phyloP scores from a whole-genome alignment of 768 basidiomycete species.

The Amanita subjunquillea region DNA sequence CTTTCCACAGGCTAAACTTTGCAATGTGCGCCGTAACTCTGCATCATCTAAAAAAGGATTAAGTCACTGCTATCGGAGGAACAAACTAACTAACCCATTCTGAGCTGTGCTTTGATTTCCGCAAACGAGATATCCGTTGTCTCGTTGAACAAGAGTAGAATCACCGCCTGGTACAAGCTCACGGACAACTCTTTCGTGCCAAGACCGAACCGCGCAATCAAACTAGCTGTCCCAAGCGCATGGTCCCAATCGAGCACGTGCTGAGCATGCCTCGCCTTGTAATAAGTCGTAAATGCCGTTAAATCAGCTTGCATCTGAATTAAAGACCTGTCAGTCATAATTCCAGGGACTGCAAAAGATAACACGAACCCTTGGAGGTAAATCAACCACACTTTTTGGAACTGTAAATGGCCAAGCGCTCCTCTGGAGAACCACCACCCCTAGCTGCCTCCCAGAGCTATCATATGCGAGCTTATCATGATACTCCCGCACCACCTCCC shows the following conservation, averaged over 20 bases:
- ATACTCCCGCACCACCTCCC: conserved; percentile 63
- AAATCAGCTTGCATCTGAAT: conserved; percentile 68
- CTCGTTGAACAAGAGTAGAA: conserved; percentile 81
- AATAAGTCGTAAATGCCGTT: conserved; percentile 52
- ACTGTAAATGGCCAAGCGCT: conserved; percentile 81
- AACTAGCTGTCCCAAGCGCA: conserved; percentile 70
- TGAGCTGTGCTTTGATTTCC: conserved; percentile 57
- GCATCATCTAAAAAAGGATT: conserved; percentile 37
- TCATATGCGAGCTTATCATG: conserved; percentile 31
- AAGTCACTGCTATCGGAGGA: neutral
- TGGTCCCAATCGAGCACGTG: conserved; percentile 81
- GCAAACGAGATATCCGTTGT: conserved; percentile 45
- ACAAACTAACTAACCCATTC: conserved; percentile 51
- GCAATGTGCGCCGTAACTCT: conserved; percentile 77
- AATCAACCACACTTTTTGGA: conserved; percentile 36
- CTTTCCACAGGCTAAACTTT: conserved; percentile 87
- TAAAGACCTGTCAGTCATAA: conserved; percentile 1
- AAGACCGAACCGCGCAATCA: conserved; percentile 58
- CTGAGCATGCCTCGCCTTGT: conserved; percentile 68
- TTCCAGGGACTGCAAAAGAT: conserved; percentile 5
- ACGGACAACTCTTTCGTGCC: conserved; percentile 82
- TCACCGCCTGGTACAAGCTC: conserved; percentile 83
- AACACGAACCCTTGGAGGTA: conserved; percentile 37
- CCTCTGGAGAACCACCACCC: conserved; percentile 76
- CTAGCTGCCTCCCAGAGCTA: conserved; percentile 38